Conservation (phyloP, 2,329 filamentous ascomycete species). For the Plenodomus tracheiphilus region DNA sequence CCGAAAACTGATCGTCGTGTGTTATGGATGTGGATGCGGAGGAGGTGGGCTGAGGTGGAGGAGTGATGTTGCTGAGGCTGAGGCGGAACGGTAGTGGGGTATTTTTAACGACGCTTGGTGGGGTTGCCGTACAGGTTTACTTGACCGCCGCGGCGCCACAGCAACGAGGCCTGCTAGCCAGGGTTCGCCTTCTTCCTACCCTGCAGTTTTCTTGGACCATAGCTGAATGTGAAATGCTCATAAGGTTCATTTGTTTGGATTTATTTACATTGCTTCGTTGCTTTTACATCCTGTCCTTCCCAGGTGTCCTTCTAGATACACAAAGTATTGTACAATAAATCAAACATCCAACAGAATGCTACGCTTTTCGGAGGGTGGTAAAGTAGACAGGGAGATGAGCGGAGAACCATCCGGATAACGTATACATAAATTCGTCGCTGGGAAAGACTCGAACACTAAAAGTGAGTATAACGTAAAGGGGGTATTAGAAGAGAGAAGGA, state of each 20-base stretch:
- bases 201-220: slow-evolving; percentile 5
- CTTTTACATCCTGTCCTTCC: slow-evolving; percentile 38
- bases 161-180: slow-evolving; percentile 19
- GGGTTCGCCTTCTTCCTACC: slow-evolving; percentile 5
- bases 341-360: slow-evolving; percentile 35
- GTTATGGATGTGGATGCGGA: slow-evolving; percentile 18
- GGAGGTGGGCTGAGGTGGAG: slow-evolving; percentile 24
- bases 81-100: slow-evolving; percentile 14
- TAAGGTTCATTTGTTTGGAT: slow-evolving; percentile 19
- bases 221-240: neutral
- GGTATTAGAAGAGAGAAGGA: slow-evolving; percentile 34
- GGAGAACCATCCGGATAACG: slow-evolving; percentile 42
- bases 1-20: slow-evolving; percentile 21
- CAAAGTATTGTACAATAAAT: slow-evolving; percentile 42
- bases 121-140: slow-evolving; percentile 22
- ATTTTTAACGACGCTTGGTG: slow-evolving; percentile 27
- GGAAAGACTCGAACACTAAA: slow-evolving; percentile 35
- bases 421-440: slow-evolving; percentile 39
- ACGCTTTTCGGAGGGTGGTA: slow-evolving; percentile 37
- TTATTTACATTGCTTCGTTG: slow-evolving; percentile 33
- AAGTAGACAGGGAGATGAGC: slow-evolving; percentile 44
- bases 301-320: slow-evolving; percentile 35
- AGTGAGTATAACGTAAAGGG: slow-evolving; percentile 38
- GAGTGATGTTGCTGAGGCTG: slow-evolving; percentile 30
- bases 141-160: slow-evolving; percentile 22